A percentile compares a stretch with the other conserved stretches of the same genome.
Conservation (phyloP, 2,329 filamentous ascomycete genomes). For the Magnaporthiopsis incrustans region DNA sequence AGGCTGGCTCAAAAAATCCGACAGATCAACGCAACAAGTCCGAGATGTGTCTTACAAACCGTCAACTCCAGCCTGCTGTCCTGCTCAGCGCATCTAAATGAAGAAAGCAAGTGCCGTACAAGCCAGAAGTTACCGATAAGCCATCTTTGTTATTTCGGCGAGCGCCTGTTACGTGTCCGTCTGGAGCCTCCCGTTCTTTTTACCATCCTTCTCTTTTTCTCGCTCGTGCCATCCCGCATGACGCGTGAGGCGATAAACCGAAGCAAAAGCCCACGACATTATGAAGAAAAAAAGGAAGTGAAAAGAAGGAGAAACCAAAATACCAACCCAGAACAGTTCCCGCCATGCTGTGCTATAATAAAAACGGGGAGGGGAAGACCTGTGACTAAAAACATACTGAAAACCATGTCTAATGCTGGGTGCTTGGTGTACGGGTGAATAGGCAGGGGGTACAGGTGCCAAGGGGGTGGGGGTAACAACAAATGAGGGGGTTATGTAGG, state of each 20-base stretch:
- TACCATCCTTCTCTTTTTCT: not conserved
- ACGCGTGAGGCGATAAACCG: not conserved
- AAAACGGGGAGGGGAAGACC: not conserved
- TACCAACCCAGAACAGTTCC: not conserved
- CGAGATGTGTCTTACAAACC: not conserved
- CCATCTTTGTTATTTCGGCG: not conserved
- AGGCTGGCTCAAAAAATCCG: not conserved
- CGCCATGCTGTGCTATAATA: conserved; percentile 6
- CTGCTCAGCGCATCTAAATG: not conserved
- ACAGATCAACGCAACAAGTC: not conserved
- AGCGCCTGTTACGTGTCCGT: not conserved
- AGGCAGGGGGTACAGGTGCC: not conserved
- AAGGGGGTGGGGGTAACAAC: not conserved
- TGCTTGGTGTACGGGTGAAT: not conserved
- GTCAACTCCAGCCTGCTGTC: not conserved
- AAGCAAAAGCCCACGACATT: not conserved
- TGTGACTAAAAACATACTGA: conserved; percentile 1
- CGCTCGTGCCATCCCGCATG: not conserved
- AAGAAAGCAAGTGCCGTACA: not conserved
- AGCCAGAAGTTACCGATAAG: not conserved
- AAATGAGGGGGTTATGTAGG: not conserved
- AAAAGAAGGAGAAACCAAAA: not conserved
- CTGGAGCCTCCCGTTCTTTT: not conserved
- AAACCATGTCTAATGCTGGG: not conserved
- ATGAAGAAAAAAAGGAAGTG: not conserved